Base-by-base conservation (phyloP, 805 yeast genomes). In the Ogataea neopini region DNA sequence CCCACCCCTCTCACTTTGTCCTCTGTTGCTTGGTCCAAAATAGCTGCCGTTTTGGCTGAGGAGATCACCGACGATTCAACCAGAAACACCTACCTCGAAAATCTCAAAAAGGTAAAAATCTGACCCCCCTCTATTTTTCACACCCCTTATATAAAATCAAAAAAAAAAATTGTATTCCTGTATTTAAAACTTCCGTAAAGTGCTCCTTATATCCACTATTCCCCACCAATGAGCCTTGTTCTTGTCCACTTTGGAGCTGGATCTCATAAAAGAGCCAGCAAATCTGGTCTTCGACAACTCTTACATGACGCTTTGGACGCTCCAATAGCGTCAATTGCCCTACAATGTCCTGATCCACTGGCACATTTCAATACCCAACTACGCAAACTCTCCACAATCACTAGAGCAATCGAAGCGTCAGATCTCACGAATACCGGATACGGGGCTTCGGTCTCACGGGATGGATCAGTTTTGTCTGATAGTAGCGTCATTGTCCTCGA, bases 161-260 rank as follows among this genome's bases (percentile, higher is more conserved):
- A 36, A 41, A 40, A 40, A 40, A 30, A 26, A 17, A 26, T 28
- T 3, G 19, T 15, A 22, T 22, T 22, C 8, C 5, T 22, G 8
- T 22, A 22, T 39, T 19, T 34, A 44, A 28, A 25, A 32, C 30
- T n/a, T 11, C 40, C 29, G 43, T 40, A 45, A 22, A 22, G 8
- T 22, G 25, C 25, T 22, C 25, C 8, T 22, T 22, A 5, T 6
- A 22, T 22, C 8, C 8, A 22, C 11, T 13, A 8, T 10, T 28
- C 33, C 29, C 23, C 4, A 6, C 20, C 20, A 17, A 25, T 40
- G 30, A 29, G 19, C 15, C 36, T 48, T 58, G 25, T 48, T 4
- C 50, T 77, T 8, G 59, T 71, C n/a, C 83, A 79, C 57, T 59
- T 76, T 19, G 83, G 83, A 1, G 83, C 83, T 3, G 83, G 83